phyloP scores from a whole-genome alignment of 2,329 filamentous ascomycete genomes.

The Aspergillus versicolor region DNA sequence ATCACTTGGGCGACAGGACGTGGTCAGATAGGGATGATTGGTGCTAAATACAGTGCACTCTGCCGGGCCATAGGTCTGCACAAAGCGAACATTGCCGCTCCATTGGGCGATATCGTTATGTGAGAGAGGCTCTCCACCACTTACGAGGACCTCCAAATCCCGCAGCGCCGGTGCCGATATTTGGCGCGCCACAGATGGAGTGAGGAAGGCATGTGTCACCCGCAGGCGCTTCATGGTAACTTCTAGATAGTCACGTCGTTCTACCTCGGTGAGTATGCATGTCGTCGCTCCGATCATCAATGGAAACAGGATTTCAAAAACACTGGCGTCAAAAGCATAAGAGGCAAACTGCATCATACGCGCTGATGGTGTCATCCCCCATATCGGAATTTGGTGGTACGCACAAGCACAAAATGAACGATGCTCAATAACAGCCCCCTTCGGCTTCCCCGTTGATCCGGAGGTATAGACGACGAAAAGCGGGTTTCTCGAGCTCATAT shows the following conservation, averaged over 20 bases:
- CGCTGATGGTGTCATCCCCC: background rate
- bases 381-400: background rate
- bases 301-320: slow-evolving; percentile 34
- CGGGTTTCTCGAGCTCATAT: background rate
- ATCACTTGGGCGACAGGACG: background rate
- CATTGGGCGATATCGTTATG: background rate
- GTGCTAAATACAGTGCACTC: background rate
- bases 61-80: background rate
- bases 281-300: slow-evolving; percentile 43
- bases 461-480: background rate
- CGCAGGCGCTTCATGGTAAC: background rate
- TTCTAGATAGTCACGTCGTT: background rate
- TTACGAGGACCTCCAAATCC: background rate
- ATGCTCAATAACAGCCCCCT: background rate
- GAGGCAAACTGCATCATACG: slow-evolving; percentile 35
- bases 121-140: background rate
- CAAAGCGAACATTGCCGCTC: background rate
- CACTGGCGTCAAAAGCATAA: slow-evolving; percentile 40
- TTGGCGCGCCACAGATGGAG: slow-evolving; percentile 51
- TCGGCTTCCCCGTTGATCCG: background rate
- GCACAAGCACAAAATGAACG: background rate
- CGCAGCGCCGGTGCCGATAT: background rate
- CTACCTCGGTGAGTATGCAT: background rate
- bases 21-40: background rate
- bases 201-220: slow-evolving; percentile 44